Conservation (phyloP, 2,329 filamentous ascomycete species). For the Calonectria honghensis region DNA sequence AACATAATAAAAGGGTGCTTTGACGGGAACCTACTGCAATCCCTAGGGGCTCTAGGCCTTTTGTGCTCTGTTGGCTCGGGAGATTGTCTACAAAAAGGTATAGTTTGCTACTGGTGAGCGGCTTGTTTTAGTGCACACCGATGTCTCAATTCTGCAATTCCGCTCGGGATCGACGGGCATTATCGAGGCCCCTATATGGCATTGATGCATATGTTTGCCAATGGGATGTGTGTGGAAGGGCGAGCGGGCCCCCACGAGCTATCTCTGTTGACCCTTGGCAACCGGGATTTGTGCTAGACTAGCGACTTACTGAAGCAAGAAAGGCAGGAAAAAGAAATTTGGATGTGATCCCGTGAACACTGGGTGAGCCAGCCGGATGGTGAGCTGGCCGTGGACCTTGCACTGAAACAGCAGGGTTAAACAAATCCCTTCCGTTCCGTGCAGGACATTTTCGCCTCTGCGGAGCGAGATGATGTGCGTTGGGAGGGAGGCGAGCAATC, state of each 20-base stretch:
- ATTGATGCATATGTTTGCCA: constrained; percentile 42
- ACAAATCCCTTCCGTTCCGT: constrained; percentile 5
- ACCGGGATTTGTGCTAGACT: constrained; percentile 38
- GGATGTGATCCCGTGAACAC: constrained; percentile 44
- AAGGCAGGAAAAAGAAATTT: constrained; percentile 36
- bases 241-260: constrained; percentile 31
- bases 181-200: constrained; percentile 32
- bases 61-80: constrained; percentile 45
- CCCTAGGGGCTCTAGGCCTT: constrained; percentile 48
- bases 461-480: constrained; percentile 7
- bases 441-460: constrained; percentile 31
- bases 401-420: constrained; percentile 33
- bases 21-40: constrained; percentile 42
- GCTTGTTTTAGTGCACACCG: constrained; percentile 53
- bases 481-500: constrained; percentile 5
- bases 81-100: constrained; percentile 41
- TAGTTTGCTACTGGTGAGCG: constrained; percentile 39
- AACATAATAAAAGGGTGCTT: constrained; percentile 46
- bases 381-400: constrained; percentile 25
- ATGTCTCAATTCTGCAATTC: constrained; percentile 43
- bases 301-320: constrained; percentile 33
- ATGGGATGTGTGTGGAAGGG: constrained; percentile 34
- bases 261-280: constrained; percentile 28
- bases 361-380: constrained; percentile 28
- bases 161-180: constrained; percentile 10